A percentile compares a stretch with the other conserved stretches of the same genome.
phyloP scores from a whole-genome alignment of 768 basidiomycete genomes.

The Agaricus subrufescens region DNA sequence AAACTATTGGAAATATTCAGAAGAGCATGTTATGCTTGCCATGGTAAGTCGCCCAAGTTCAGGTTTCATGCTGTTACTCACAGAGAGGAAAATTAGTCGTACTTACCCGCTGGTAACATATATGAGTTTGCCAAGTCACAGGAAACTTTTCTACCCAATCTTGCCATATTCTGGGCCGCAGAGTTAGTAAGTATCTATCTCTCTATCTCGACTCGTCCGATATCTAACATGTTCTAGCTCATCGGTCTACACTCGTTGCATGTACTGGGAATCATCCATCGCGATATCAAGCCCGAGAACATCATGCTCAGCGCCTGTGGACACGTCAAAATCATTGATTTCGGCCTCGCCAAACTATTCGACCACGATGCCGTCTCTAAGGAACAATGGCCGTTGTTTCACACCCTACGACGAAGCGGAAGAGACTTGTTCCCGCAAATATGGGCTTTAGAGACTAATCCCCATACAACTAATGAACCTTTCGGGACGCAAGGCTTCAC shows the following conservation, averaged over 20 bases:
- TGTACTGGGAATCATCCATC: slow-evolving; percentile 14
- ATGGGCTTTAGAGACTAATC: slow-evolving; percentile 7
- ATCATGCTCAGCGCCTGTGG: slow-evolving; percentile 9
- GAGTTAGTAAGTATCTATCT: background rate
- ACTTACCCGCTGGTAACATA: slow-evolving; percentile 2
- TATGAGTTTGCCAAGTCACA: slow-evolving; percentile 3
- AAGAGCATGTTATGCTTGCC: background rate
- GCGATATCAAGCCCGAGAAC: slow-evolving; percentile 15
- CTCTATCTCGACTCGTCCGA: background rate
- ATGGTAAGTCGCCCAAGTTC: background rate
- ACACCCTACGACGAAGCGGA: slow-evolving; percentile 1
- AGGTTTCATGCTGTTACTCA: background rate
- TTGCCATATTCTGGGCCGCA: slow-evolving; percentile 8
- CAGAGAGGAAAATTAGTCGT: background rate
- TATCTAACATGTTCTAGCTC: background rate
- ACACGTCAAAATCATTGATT: slow-evolving; percentile 11
- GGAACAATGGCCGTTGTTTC: slow-evolving; percentile 7
- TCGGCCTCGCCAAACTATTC: slow-evolving; percentile 9
- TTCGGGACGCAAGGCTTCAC: slow-evolving; percentile 5
- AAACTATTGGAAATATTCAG: slow-evolving; percentile 2
- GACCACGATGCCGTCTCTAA: slow-evolving; percentile 4
- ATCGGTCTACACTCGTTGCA: slow-evolving; percentile 12
- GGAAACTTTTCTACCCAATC: background rate
- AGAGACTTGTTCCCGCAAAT: slow-evolving; percentile 8
- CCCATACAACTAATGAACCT: slow-evolving; percentile 4